phyloP scores from a whole-genome alignment of 208 protist genomes.

The Vickermania spadyakhi region DNA sequence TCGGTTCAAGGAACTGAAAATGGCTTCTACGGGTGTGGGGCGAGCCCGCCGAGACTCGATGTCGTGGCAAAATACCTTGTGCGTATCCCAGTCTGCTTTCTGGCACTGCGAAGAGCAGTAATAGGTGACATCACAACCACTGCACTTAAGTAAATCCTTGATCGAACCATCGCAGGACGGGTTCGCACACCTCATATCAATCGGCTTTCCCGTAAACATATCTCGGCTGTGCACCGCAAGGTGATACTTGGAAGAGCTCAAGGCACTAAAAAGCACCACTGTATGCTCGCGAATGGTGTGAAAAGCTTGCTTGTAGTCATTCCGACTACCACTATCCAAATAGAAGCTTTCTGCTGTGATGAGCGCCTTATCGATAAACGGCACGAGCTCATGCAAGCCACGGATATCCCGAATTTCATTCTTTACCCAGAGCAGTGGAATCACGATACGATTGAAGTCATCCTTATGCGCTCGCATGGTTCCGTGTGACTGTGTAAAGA shows the following conservation, averaged over 20 bases:
- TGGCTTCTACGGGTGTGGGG: constrained; percentile 10
- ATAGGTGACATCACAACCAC: constrained; percentile 65
- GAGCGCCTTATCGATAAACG: constrained; percentile 31
- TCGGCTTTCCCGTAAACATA: constrained; percentile 43
- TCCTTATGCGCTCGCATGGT: constrained; percentile 10
- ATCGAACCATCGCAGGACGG: constrained; percentile 37
- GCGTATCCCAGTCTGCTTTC: constrained; percentile 66
- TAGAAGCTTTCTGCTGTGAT: constrained; percentile 31
- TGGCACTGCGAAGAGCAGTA: constrained; percentile 74
- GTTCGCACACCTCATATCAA: constrained; percentile 51
- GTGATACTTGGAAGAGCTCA: constrained; percentile 50
- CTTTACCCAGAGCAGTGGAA: constrained; percentile 46
- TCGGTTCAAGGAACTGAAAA: neutral
- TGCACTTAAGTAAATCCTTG: constrained; percentile 69
- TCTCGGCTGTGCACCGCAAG: constrained; percentile 62
- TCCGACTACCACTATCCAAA: constrained; percentile 14
- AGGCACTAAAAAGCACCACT: constrained; percentile 23
- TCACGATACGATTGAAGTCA: constrained; percentile 27
- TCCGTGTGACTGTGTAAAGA: constrained; percentile 15
- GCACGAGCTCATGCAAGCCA: constrained; percentile 28
- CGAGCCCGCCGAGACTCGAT: constrained; percentile 41
- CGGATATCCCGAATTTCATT: constrained; percentile 39
- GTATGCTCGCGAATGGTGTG: constrained; percentile 39
- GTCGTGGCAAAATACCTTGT: constrained; percentile 62
- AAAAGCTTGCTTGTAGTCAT: constrained; percentile 33